A percentile compares a stretch with the other conserved stretches of the same genome.
Evolutionary conservation across 768 basidiomycete genomes (phyloP).

Genomic region (Scleroderma bovista): DNA sequence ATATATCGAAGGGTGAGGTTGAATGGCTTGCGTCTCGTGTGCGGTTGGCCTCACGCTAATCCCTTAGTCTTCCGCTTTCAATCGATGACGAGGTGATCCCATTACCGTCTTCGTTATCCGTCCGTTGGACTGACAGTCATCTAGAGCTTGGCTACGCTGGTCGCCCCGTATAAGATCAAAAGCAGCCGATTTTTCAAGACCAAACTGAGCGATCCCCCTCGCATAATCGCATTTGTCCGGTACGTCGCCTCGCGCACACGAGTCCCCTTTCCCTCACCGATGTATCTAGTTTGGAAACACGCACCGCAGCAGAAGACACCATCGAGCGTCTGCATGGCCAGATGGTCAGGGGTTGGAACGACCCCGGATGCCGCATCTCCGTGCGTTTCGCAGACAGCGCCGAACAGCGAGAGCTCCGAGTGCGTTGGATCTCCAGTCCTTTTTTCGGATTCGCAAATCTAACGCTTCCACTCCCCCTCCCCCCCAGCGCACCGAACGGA

Average conservation of each 20-base stretch:
- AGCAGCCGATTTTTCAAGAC: slow-evolving; percentile 80
- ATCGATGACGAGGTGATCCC: slow-evolving; percentile 54
- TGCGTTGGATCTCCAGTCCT: slow-evolving; percentile 28
- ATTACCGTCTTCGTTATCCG: not conserved
- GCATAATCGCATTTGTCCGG: slow-evolving; percentile 82
- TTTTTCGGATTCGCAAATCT: not conserved
- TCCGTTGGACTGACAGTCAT: not conserved
- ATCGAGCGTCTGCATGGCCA: slow-evolving; percentile 75
- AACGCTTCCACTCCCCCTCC: slow-evolving; percentile 2
- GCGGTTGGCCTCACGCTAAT: too few species aligned
- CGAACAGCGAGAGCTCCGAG: slow-evolving; percentile 73
- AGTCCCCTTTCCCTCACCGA: not conserved
- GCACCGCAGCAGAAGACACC: slow-evolving; percentile 67
- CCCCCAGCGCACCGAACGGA: slow-evolving; percentile 55
- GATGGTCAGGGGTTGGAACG: slow-evolving; percentile 76
- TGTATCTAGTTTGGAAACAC: slow-evolving; percentile 56
- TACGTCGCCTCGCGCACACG: slow-evolving; percentile 22
- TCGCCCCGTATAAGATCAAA: slow-evolving; percentile 66
- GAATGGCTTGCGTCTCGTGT: too few species aligned
- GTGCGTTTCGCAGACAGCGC: slow-evolving; percentile 76
- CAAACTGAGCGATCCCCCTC: slow-evolving; percentile 65
- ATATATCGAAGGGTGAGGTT: slow-evolving; percentile 75
- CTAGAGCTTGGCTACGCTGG: slow-evolving; percentile 58
- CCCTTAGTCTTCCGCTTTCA: slow-evolving; percentile 66
- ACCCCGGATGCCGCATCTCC: slow-evolving; percentile 69